These are phyloP conservation scores for Talaromyces wortmannii DNA, from an alignment of 495 filamentous ascomycete species.

Conservation along the genomic window DNA sequence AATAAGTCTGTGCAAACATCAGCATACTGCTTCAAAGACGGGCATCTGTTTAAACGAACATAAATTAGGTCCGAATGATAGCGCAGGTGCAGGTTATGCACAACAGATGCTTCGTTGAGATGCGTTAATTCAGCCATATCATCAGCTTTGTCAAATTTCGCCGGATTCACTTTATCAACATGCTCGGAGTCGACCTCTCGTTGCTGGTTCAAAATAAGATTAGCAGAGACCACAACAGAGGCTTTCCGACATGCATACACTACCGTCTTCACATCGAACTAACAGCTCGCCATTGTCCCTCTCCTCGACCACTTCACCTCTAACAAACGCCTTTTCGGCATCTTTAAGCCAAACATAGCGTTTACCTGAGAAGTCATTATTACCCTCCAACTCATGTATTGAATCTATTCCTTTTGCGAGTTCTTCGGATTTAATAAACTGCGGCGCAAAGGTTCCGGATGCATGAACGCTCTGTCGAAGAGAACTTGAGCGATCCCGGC, in stretches of 20 bases:
- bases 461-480: conserved; percentile 43
- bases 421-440: conserved; percentile 86
- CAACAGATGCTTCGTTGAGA: conserved; percentile 94
- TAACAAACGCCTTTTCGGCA: conserved; percentile 77
- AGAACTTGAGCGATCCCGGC: conserved; percentile 53
- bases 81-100: conserved; percentile 90
- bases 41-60: conserved; percentile 32
- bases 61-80: conserved; percentile 97
- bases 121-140: conserved; percentile 99
- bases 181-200: conserved; percentile 75
- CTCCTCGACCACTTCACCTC: conserved; percentile 87
- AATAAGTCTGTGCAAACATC: conserved; percentile 64
- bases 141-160: conserved; percentile 97
- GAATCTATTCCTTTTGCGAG: conserved; percentile 56
- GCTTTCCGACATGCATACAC: conserved; percentile 45
- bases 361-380: conserved; percentile 98
- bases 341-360: conserved; percentile 97
- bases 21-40: conserved; percentile 3
- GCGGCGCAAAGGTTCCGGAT: conserved; percentile 82
- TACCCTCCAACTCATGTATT: conserved; percentile 77
- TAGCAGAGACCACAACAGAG: conserved; percentile 6
- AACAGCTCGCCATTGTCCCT: conserved; percentile 57
- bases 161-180: conserved; percentile 98
- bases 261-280: conserved; percentile 92
- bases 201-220: conserved; percentile 47